Evolutionary conservation across 2,329 filamentous ascomycete species (phyloP).

Genomic region (Ophiostoma angusticollis): DNA sequence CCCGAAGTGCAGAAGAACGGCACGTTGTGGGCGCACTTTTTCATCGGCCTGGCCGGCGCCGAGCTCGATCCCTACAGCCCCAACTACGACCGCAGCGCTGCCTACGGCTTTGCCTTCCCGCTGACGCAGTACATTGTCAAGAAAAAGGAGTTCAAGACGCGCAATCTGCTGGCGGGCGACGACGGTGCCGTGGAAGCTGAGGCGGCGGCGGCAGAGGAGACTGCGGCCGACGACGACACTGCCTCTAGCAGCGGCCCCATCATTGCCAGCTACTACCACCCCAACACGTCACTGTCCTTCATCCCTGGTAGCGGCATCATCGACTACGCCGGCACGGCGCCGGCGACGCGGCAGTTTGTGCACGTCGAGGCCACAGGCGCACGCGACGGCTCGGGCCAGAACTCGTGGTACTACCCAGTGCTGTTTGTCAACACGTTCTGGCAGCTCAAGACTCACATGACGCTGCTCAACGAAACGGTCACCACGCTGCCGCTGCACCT

Average conservation of each 20-base stretch:
- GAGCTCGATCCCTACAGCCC: constrained; percentile 61
- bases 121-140: constrained; percentile 82
- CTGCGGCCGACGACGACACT: constrained; percentile 9
- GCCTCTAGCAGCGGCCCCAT: constrained; percentile 39
- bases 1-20: constrained; percentile 76
- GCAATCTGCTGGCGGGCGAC: constrained; percentile 62
- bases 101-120: constrained; percentile 73
- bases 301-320: constrained; percentile 67
- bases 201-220: constrained; percentile 36
- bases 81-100: constrained; percentile 60
- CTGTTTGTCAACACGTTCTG: constrained; percentile 94
- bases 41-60: constrained; percentile 63
- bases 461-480: constrained; percentile 78
- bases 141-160: constrained; percentile 79
- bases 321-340: constrained; percentile 53
- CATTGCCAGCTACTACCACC: constrained; percentile 81
- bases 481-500: constrained; percentile 70
- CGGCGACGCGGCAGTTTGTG: constrained; percentile 64
- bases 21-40: constrained; percentile 91
- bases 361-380: constrained; percentile 68
- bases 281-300: constrained; percentile 82
- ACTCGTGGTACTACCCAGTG: constrained; percentile 87
- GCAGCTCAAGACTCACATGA: constrained; percentile 90
- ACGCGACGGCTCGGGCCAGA: constrained; percentile 70
- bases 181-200: constrained; percentile 37